Percentiles rank a stretch among this genome's conserved stretches.
Evolutionary conservation across 2,329 filamentous ascomycete genomes (phyloP).

Genomic region (Canariomyces notabilis): DNA sequence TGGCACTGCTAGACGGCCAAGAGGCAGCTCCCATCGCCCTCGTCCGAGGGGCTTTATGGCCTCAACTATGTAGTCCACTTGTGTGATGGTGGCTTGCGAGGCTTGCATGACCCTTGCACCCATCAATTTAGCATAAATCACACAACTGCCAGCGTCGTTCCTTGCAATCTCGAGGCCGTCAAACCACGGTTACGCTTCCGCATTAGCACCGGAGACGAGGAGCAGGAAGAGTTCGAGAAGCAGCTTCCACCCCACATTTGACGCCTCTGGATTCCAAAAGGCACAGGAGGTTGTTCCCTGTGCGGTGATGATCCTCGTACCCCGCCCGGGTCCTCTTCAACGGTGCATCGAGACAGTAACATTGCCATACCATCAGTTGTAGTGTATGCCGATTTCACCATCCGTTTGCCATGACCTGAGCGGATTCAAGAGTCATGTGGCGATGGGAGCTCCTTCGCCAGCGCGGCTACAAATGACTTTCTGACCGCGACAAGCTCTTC

Average conservation of each 20-base stretch:
- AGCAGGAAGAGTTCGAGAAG: constrained; percentile 24
- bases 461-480: constrained; percentile 9
- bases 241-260: constrained; percentile 15
- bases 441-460: constrained; percentile 2
- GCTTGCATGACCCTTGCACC: constrained; percentile 15
- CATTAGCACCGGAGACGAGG: constrained; percentile 1
- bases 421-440: constrained; percentile 7
- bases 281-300: too few relatives aligned
- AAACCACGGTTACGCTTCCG: constrained; percentile 18
- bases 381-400: neutral
- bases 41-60: too few relatives aligned
- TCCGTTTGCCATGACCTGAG: neutral
- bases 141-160: constrained; percentile 19
- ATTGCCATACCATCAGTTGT: neutral
- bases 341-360: neutral
- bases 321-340: neutral
- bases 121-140: constrained; percentile 28
- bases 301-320: constrained; percentile 1
- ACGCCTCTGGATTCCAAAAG: neutral
- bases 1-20: too few relatives aligned
- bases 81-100: constrained; percentile 8
- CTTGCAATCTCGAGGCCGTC: constrained; percentile 23
- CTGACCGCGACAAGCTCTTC: constrained; percentile 1
- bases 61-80: constrained; percentile 1
- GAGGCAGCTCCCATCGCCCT: too few relatives aligned